phyloP scores from a whole-genome alignment of 768 basidiomycete species.

The Trichaptum fuscoviolaceum region DNA sequence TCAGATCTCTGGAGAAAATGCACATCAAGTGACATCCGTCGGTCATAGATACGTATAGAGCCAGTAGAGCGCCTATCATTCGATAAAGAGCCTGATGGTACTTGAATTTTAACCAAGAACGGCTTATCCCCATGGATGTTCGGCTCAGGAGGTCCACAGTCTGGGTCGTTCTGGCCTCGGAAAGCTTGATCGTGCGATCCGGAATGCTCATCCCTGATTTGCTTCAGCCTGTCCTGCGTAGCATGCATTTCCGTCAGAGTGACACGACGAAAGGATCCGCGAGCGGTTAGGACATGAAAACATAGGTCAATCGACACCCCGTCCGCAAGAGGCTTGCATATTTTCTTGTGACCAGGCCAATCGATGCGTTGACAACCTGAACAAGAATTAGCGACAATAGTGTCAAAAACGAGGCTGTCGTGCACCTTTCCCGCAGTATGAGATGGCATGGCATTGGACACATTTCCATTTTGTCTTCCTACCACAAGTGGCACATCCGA shows the following conservation, averaged over 20 bases:
- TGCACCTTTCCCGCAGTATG: conserved; percentile 34
- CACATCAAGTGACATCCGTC: conserved; percentile 33
- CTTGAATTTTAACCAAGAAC: conserved; percentile 37
- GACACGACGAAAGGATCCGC: no score
- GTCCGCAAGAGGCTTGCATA: conserved; percentile 33
- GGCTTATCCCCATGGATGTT: conserved; percentile 30
- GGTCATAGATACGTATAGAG: conserved; percentile 31
- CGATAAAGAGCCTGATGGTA: conserved; percentile 12
- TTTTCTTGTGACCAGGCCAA: conserved; percentile 33
- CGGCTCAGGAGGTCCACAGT: conserved; percentile 13
- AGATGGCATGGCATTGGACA: conserved; percentile 27
- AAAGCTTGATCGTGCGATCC: no score
- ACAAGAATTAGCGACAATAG: conserved; percentile 1
- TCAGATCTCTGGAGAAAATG: conserved; percentile 23
- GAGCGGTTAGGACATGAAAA: conserved; percentile 5
- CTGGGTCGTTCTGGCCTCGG: no score
- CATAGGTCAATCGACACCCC: conserved; percentile 31
- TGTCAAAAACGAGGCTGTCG: not conserved
- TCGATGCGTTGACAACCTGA: conserved; percentile 38
- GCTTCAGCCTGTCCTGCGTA: no score
- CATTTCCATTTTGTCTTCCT: conserved; percentile 29
- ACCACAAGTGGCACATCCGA: conserved; percentile 37
- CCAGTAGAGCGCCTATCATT: no score
- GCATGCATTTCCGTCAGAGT: no score
- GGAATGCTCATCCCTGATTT: no score